These are phyloP conservation scores for Dendrobium huoshanense DNA, from an alignment of 106 monocot genomes.

Conservation along the genomic window DNA sequence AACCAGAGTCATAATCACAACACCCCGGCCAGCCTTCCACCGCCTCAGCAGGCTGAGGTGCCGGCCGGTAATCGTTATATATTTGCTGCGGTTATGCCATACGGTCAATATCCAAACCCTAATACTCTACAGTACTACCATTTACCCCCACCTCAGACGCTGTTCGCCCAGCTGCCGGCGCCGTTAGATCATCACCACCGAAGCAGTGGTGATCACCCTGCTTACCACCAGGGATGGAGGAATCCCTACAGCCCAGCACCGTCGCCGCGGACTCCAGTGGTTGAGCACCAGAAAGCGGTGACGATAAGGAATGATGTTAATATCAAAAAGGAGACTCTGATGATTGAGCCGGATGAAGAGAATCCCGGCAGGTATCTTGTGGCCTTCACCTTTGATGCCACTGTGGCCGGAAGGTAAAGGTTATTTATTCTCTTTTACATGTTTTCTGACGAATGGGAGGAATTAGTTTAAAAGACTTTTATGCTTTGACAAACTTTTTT, in stretches of 20 bases:
- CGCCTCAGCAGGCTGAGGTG: slow-evolving; percentile 16
- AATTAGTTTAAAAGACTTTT: too few relatives aligned
- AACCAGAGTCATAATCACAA: slow-evolving; percentile 9
- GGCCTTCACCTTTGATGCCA: slow-evolving; percentile 84
- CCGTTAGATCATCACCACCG: slow-evolving; percentile 49
- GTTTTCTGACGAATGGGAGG: too few relatives aligned
- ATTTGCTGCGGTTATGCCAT: slow-evolving; percentile 60
- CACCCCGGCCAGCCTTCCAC: neutral
- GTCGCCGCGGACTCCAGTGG: slow-evolving; percentile 29
- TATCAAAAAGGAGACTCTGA: slow-evolving; percentile 87
- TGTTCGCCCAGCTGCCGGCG: slow-evolving; percentile 31
- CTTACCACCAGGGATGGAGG: neutral
- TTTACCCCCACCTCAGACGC: slow-evolving; percentile 46
- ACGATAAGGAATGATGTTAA: slow-evolving; percentile 88
- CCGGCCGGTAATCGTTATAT: slow-evolving; percentile 47
- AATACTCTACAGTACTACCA: slow-evolving; percentile 40
- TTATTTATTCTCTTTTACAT: neutral
- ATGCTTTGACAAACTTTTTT: too few relatives aligned
- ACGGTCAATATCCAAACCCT: slow-evolving; percentile 54
- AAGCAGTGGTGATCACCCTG: slow-evolving; percentile 9
- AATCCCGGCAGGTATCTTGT: slow-evolving; percentile 67
- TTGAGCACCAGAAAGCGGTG: slow-evolving; percentile 91
- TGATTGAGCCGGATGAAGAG: slow-evolving; percentile 71
- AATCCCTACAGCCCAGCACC: slow-evolving; percentile 13
- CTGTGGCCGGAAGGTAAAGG: slow-evolving; percentile 50